These are phyloP conservation scores for Penicillium thymicola DNA, from an alignment of 2,329 filamentous ascomycete genomes.

Conservation along the genomic window DNA sequence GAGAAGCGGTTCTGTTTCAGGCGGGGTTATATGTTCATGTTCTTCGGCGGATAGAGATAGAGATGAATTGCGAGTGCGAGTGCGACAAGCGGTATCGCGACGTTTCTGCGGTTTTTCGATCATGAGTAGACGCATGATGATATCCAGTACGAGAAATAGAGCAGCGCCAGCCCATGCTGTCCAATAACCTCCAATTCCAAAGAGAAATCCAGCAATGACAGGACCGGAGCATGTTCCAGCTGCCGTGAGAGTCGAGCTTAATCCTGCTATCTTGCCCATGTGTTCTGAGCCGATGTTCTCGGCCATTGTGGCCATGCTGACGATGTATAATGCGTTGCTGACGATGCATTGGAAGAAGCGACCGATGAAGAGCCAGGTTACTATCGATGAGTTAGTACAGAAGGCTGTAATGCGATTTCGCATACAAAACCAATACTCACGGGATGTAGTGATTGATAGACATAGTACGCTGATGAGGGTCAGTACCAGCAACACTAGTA, in stretches of 20 bases:
- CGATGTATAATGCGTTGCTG: conserved; percentile 13
- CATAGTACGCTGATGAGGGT: conserved; percentile 11
- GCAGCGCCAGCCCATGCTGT: conserved; percentile 24
- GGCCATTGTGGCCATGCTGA: conserved; percentile 13
- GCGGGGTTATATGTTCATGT: neutral
- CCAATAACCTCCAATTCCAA: conserved; percentile 27
- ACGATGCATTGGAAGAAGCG: conserved; percentile 15
- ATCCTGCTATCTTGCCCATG: conserved; percentile 15
- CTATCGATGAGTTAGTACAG: neutral
- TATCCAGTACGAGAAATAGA: conserved; percentile 25
- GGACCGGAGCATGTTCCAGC: conserved; percentile 26
- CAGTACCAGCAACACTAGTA: conserved; percentile 4
- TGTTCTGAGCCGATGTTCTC: conserved; percentile 14
- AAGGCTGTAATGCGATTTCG: neutral
- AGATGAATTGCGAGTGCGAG: neutral
- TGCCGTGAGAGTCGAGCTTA: conserved; percentile 4
- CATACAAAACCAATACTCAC: neutral
- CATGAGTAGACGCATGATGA: conserved; percentile 24
- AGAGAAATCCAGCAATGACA: conserved; percentile 23
- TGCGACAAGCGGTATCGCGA: neutral
- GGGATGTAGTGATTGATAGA: conserved; percentile 7
- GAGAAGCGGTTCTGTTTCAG: neutral
- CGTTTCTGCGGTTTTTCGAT: conserved; percentile 4
- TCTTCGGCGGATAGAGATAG: neutral
- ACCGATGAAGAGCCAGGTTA: conserved; percentile 10